Conservation (phyloP, 2,329 filamentous ascomycete genomes). For the Beauveria medogensis region DNA sequence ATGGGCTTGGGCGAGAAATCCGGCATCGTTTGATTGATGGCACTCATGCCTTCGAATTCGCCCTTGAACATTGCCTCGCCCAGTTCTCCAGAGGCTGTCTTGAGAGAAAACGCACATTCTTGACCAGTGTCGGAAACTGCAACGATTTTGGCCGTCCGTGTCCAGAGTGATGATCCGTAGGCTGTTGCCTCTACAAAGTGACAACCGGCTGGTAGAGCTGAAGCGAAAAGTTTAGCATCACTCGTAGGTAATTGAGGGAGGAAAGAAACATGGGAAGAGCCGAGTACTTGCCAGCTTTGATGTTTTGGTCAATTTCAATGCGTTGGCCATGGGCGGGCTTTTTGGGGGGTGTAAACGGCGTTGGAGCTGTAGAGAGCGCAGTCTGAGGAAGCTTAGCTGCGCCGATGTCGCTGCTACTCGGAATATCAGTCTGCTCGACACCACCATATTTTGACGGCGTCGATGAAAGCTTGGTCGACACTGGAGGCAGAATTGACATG, state of each 20-base stretch:
- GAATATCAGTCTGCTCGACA: neutral
- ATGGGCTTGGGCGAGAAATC: neutral
- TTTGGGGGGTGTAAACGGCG: neutral
- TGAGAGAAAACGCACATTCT: neutral
- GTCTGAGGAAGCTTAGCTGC: neutral
- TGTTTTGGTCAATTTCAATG: neutral
- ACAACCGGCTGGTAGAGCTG: neutral
- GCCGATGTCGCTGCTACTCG: neutral
- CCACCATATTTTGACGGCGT: neutral
- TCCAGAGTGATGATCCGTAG: conserved; percentile 1
- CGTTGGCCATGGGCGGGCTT: neutral
- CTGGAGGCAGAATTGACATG: neutral
- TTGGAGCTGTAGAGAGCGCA: neutral
- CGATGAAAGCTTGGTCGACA: neutral
- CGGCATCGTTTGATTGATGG: neutral
- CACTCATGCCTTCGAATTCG: conserved; percentile 1
- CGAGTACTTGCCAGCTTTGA: neutral
- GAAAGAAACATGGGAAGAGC: too few species aligned
- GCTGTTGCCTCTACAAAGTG: neutral
- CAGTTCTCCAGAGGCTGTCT: neutral
- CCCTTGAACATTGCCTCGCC: neutral
- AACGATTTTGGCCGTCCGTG: neutral
- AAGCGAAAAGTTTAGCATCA: too few species aligned
- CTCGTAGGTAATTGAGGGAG: too few species aligned
- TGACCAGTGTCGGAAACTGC: neutral